Conservation (phyloP, 257 asterid species). For the Solanum ahanhuiri region DNA sequence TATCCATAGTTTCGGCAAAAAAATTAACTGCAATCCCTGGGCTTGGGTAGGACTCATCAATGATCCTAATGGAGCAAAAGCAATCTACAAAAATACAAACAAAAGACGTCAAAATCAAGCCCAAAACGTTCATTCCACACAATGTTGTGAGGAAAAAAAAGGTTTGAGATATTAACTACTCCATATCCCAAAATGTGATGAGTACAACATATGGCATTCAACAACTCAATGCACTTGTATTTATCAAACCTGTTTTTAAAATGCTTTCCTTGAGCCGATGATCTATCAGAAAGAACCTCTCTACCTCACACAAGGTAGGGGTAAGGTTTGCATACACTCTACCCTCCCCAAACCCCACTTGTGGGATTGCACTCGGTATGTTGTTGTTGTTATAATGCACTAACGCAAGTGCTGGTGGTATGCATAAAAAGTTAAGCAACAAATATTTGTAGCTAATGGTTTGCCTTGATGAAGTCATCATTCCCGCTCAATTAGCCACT, state of each 20-base stretch:
- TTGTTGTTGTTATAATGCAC: background rate
- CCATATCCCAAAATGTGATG: background rate
- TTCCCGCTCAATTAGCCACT: background rate
- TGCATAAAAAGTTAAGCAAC: background rate
- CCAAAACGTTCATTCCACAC: background rate
- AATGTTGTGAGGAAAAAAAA: background rate
- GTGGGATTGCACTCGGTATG: background rate
- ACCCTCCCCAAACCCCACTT: background rate
- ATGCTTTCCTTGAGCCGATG: background rate
- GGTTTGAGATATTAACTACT: background rate
- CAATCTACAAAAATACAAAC: slow-evolving; percentile 30
- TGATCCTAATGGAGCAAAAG: slow-evolving; percentile 35
- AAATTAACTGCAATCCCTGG: slow-evolving; percentile 35
- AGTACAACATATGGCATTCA: background rate
- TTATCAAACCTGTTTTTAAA: background rate
- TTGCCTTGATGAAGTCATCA: background rate
- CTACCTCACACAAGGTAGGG: background rate
- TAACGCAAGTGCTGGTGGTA: background rate
- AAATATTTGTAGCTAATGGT: background rate
- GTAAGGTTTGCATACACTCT: background rate
- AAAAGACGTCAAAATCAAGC: background rate
- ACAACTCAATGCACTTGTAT: background rate
- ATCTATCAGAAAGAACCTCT: background rate
- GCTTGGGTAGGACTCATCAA: slow-evolving; percentile 49
- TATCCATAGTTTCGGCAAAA: slow-evolving; percentile 46